Percentiles rank a stretch among this genome's conserved stretches.
Conservation (phyloP, 345 rosid species). For the Pugionium cornutum region DNA sequence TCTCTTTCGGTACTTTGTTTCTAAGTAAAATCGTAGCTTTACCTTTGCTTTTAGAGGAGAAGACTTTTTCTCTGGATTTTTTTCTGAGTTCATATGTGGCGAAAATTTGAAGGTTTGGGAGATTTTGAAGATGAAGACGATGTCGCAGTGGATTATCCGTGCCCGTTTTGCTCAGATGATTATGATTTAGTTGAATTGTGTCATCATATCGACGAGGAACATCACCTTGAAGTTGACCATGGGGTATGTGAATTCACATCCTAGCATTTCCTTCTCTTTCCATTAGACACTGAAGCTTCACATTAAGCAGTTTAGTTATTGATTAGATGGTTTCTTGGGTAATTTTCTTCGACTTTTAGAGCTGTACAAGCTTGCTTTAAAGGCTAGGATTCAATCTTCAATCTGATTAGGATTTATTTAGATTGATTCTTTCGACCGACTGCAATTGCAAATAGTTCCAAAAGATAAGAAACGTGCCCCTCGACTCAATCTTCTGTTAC, state of each 20-base stretch:
- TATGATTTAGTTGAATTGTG: conserved; percentile 38
- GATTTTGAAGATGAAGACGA: conserved; percentile 40
- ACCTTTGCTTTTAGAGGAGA: conserved; percentile 14
- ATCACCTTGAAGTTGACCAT: conserved; percentile 31
- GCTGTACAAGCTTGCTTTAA: not conserved
- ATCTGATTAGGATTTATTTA: not conserved
- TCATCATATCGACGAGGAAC: conserved; percentile 39
- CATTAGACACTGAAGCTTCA: conserved; percentile 7
- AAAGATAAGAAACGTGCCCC: not conserved
- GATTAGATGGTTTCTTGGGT: not conserved
- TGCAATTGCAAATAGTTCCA: conserved; percentile 1
- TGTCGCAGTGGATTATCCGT: conserved; percentile 29
- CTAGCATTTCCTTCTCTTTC: not conserved
- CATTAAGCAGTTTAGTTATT: not conserved
- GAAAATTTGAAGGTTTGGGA: conserved; percentile 19
- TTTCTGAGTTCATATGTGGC: not conserved
- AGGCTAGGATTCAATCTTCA: not conserved
- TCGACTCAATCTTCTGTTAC: conserved; percentile 1
- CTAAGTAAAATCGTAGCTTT: conserved; percentile 28
- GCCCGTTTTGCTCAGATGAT: conserved; percentile 38
- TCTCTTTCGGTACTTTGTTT: not conserved
- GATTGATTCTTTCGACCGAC: not conserved
- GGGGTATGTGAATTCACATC: conserved; percentile 34
- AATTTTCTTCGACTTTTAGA: not conserved
- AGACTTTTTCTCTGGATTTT: not conserved